A percentile compares a stretch with the other conserved stretches of the same genome.
phyloP scores from a whole-genome alignment of 2,329 filamentous ascomycete species.

The Penicillium sp. region DNA sequence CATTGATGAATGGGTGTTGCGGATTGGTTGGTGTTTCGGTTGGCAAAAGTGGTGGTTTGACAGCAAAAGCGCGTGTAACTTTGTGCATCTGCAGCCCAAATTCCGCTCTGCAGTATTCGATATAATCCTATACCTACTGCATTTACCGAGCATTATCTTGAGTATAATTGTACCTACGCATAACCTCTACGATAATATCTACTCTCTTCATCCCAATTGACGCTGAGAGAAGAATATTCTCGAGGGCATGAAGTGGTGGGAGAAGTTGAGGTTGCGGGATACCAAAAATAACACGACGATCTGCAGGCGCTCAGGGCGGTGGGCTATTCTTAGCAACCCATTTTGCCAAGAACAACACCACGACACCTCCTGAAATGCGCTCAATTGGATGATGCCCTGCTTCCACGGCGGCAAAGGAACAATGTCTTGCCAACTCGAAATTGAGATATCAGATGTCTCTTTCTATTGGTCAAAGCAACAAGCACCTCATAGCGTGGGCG shows the following conservation, averaged over 20 bases:
- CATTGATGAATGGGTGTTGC: neutral
- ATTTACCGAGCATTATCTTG: too few relatives aligned
- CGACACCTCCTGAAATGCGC: neutral
- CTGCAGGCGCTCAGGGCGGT: neutral
- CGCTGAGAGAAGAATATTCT: neutral
- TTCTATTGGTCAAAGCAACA: neutral
- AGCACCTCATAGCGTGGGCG: neutral
- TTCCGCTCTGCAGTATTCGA: neutral
- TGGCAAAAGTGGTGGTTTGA: neutral
- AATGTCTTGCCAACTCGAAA: neutral
- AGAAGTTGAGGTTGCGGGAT: neutral
- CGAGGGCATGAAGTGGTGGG: neutral
- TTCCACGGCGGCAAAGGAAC: neutral
- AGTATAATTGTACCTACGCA: too few relatives aligned
- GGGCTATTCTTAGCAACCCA: conserved; percentile 8
- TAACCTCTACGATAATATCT: too few relatives aligned
- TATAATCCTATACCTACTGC: neutral
- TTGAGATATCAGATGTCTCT: neutral
- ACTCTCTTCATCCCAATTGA: neutral
- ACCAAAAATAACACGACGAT: conserved; percentile 10
- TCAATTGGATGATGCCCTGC: neutral
- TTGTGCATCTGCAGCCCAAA: neutral
- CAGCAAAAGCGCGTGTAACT: neutral
- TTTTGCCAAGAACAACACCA: neutral
- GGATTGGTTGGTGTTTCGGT: neutral